Base-by-base conservation (phyloP, 768 basidiomycete genomes). In the Collybiopsis luxurians region DNA sequence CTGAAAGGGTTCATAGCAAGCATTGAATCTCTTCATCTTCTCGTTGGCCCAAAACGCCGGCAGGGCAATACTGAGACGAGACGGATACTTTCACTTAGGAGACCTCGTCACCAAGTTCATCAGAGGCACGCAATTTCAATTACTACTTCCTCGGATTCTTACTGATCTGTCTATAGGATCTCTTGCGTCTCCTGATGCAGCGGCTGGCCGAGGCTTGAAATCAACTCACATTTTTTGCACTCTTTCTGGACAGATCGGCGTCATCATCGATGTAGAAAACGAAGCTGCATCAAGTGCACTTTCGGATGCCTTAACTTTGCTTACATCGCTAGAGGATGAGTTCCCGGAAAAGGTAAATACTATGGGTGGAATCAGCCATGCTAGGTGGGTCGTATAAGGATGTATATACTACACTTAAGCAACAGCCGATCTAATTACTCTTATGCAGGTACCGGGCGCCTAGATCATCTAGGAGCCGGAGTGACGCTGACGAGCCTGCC, bases 91-190 rank as follows among this genome's bases (percentile, higher is more conserved):
- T 67, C 82, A 92, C 62, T 60, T 91, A 1, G 90, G 84, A 12
- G 94, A 96, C 61, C 71, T 87, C 43, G 82, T 94, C 28, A 90
- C 86, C 58, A 89, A 85, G 63, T 85, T 97, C 61, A 67, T 89
- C 19, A 74, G 79, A 61, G 90, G 27, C n/a, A 1, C 26, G 23
- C 21, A 36, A 13, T 24, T 39, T 11, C 11, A 2, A 24, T 39
- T 13, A 13, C 31, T 34, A 34, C 2, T 39, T 26, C 50, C 17
- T 36, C 0, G 3, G 12, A 21, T 9, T 23, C 34, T 36, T 12
- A 38, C 36, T 26, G 17, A 6, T 9, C 30, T 21, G 11, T 31
- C 23, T 47, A 4, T 55, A 90, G 91, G 90, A 6, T 76, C 81
- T 0, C 67, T 92, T 10, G 70, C 78, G 0, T 67, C 71, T 4